Evolutionary conservation across 352 stramenopile genomes (phyloP), one percentile per base, ranked within the genome.

Genomic region (Phytophthora foliorum): DNA sequence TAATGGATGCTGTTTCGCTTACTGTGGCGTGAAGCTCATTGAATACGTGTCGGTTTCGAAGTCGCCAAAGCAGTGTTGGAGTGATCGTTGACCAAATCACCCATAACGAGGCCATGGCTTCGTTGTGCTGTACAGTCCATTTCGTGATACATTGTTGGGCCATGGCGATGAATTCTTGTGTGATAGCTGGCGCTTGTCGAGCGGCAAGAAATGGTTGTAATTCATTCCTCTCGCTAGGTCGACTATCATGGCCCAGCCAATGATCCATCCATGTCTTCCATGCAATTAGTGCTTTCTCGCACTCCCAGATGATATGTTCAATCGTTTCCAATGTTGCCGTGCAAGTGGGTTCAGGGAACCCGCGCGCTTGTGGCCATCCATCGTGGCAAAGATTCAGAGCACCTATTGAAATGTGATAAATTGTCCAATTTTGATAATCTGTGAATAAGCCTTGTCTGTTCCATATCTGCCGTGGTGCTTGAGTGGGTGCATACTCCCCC

Each of bases 291-390:
- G 50, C 50, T 9, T 57, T 57, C 2, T 6, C 39, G 22, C 50
- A 57, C 6, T 13, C 19, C 50, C 49, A 57, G 1, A 57, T 27
- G 2, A 57, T 57, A 8, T 57, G 49, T 10, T 57, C 49, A 2
- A n/a, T 21, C 17, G 49, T 57, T 45, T 57, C 49, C 1, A 13
- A n/a, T 0, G 19, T 17, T 6, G 31, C 22, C 4, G 7, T 13
- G 7, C 49, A 57, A 3, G 29, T n/a, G 0, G 29, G 8, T 4
- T 32, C 49, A 1, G 49, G 31, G 5, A n/a, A 57, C 6, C 32
- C 13, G 4, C 39, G n/a, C 1, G 19, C 1, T 25, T 22, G 4
- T 1, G 17, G 31, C 31, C 49, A 45, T 13, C 49, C 49, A 2
- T 45, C 31, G 10, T 57, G 49, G 1, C 3, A 21, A 4, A 57